phyloP scores from a whole-genome alignment of 83 land plant species.

The Thuja plicata region DNA sequence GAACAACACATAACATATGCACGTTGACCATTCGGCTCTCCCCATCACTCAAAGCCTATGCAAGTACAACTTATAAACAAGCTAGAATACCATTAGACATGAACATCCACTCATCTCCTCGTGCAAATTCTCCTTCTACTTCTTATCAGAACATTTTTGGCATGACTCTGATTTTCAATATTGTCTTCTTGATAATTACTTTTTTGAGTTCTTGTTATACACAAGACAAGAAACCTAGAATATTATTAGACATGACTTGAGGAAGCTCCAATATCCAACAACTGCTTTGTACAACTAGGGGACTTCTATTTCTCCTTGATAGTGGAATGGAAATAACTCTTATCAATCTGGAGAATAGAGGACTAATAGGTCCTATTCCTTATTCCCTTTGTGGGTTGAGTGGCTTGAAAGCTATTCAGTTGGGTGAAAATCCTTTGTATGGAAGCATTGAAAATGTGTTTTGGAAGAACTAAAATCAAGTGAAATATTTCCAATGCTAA shows the following conservation, averaged over 20 bases:
- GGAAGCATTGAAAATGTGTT: conserved; percentile 37
- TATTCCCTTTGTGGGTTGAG: conserved; percentile 36
- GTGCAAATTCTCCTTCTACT: neutral
- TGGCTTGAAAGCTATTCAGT: conserved; percentile 27
- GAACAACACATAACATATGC: neutral
- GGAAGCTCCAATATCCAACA: neutral
- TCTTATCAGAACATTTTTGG: too few species aligned
- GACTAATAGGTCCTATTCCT: conserved; percentile 30
- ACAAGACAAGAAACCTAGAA: neutral
- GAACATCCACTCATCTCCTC: neutral
- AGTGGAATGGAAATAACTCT: conserved; percentile 36
- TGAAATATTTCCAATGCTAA: too few species aligned
- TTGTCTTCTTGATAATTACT: neutral
- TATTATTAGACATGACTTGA: neutral
- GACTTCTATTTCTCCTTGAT: conserved; percentile 17
- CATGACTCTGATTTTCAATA: neutral
- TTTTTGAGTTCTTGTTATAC: neutral
- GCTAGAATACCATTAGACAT: too few species aligned
- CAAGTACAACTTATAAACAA: neutral
- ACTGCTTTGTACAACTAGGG: neutral
- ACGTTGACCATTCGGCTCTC: conserved; percentile 31
- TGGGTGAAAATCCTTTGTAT: conserved; percentile 24
- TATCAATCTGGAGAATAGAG: conserved; percentile 24
- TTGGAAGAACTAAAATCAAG: conserved; percentile 31
- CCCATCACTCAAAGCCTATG: neutral